phyloP scores from a whole-genome alignment of 164 flowering plant genomes.

The Chimonanthus praecox region DNA sequence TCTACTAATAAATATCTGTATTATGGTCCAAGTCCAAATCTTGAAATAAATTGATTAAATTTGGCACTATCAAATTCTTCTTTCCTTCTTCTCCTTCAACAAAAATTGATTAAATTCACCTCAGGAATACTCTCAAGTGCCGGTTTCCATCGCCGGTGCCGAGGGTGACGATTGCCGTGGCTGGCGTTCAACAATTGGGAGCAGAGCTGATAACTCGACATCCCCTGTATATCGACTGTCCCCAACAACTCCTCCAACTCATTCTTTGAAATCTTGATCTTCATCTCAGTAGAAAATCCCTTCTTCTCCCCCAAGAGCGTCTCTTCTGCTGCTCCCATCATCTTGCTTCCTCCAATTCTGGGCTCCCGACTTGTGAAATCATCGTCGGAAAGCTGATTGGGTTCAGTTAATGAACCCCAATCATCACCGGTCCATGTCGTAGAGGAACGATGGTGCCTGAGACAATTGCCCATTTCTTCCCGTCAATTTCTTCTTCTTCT shows the following conservation, averaged over 20 bases:
- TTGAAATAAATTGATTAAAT: no score
- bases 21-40: no score
- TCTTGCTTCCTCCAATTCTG: neutral
- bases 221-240: neutral
- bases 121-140: constrained; percentile 1
- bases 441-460: neutral
- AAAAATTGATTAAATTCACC: neutral
- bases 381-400: neutral
- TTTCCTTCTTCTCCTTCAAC: no score
- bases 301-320: neutral
- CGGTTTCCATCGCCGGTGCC: constrained; percentile 1
- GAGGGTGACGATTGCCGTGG: neutral
- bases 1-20: neutral
- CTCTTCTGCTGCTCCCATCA: neutral
- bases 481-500: neutral
- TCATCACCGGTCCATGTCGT: neutral
- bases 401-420: neutral
- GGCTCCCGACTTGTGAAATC: neutral
- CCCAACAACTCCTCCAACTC: constrained; percentile 8
- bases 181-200: neutral
- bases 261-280: constrained; percentile 7
- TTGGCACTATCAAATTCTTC: no score
- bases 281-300: constrained; percentile 3
- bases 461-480: neutral
- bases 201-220: neutral